Base-by-base conservation (phyloP, 192 early-diverging fungal species). In the Coemansia sp. region DNA sequence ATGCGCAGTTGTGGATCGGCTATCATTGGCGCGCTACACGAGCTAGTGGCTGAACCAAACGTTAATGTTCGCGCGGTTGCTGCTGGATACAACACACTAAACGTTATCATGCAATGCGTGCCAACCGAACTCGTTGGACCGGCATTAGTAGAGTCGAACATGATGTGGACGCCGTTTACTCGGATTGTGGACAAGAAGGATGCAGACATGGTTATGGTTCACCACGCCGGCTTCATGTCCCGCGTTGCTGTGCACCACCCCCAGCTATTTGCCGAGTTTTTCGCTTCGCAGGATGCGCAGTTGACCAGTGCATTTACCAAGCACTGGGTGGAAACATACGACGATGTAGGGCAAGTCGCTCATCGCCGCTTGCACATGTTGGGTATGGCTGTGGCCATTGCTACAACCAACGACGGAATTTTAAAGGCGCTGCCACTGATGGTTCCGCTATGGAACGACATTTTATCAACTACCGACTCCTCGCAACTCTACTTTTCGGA, bases 371-470 rank as follows among this genome's bases (percentile, higher is more conserved):
- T 78, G 35, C 56, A 68, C 56, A 65, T 65, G 4, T 26, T 78
- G 8, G 44, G 53, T 0, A 36, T 78, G 54, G 75, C 69, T 4
- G 62, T 62, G n/a, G 65, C 69, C 0, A 60, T 72, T 9, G 69
- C 58, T 10, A 65, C 68, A 19, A 59, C 70, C 7, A 78, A 72
- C 33, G 62, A 68, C 24, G 69, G 75, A 1, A 29, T 78, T 8
- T 54, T 78, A 5, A 41, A 58, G 36, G 55, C 29, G 11, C 29
- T 78, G 27, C 69, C 69, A 15, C 34, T 58, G 38, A 72, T 72
- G 69, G 69, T 78, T n/a, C 75, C 75, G 1, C 48, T 78, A 14
- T 78, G 75, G 75, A 78, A 67, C 59, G 75, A 68, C 4, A 61
- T 78, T 4, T 68, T 78, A 26, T 68, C 69, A 1, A 61, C 68